A percentile compares a stretch with the other conserved stretches of the same genome.
Conservation (phyloP, 2,329 filamentous ascomycete species). For the Triangularia setosa region DNA sequence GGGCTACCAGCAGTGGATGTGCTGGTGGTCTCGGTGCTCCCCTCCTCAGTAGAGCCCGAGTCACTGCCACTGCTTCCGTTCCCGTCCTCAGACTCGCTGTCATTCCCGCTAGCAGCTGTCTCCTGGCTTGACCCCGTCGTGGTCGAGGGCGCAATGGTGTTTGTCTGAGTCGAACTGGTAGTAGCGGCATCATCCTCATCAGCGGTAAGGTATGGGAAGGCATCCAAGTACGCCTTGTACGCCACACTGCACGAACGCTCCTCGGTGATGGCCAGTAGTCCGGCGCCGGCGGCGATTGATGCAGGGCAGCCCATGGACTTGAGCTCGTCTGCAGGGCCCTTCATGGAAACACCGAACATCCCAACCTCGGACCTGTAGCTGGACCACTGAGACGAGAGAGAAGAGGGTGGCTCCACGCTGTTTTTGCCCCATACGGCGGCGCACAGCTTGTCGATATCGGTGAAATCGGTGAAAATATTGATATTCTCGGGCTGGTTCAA, state of each 20-base stretch:
- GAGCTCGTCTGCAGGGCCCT: background rate
- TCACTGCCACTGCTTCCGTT: background rate
- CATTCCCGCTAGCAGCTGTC: no score
- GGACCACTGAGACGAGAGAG: background rate
- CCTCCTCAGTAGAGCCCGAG: background rate
- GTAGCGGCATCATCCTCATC: no score
- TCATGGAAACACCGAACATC: background rate
- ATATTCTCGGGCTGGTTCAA: background rate
- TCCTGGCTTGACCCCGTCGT: no score
- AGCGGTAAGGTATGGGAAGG: background rate
- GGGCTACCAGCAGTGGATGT: background rate
- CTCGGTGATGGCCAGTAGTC: background rate
- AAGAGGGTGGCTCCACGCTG: background rate
- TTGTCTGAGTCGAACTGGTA: no score
- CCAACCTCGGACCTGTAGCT: background rate
- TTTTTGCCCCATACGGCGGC: background rate
- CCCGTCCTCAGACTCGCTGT: no score
- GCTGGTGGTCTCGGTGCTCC: background rate
- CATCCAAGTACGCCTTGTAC: background rate
- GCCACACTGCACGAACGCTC: background rate
- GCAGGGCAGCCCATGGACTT: background rate
- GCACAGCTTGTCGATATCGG: background rate
- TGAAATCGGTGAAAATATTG: background rate
- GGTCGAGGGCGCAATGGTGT: no score
- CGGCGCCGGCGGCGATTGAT: background rate